These are phyloP conservation scores for Penicillium subrubescens DNA, from an alignment of 495 filamentous ascomycete genomes.

Conservation along the genomic window DNA sequence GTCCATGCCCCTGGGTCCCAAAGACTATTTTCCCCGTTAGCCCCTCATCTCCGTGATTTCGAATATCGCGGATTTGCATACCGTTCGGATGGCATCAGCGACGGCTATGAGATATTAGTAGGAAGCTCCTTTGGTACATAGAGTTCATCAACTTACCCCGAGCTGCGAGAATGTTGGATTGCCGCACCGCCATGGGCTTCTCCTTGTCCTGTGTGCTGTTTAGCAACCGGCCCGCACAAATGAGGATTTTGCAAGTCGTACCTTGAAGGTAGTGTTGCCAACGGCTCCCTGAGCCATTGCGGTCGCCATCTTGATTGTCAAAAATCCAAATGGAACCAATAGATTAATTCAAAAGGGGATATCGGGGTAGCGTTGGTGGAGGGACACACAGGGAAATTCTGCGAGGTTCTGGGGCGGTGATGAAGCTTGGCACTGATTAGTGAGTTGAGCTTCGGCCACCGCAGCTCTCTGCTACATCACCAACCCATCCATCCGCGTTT, in stretches of 20 bases:
- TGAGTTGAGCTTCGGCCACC: slow-evolving; percentile 38
- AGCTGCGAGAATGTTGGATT: slow-evolving; percentile 93
- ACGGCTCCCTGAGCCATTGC: slow-evolving; percentile 55
- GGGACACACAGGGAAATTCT: slow-evolving; percentile 48
- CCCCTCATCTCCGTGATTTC: slow-evolving; percentile 40
- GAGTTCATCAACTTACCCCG: slow-evolving; percentile 63
- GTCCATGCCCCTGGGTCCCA: slow-evolving; percentile 84
- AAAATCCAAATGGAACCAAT: slow-evolving; percentile 35
- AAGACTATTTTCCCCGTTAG: slow-evolving; percentile 55
- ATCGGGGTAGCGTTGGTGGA: slow-evolving; percentile 34
- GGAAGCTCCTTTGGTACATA: neutral
- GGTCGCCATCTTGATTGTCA: slow-evolving; percentile 64
- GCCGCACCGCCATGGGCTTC: slow-evolving; percentile 95
- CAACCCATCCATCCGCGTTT: slow-evolving; percentile 24
- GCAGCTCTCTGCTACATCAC: slow-evolving; percentile 39
- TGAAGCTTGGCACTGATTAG: slow-evolving; percentile 51
- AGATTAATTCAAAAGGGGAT: slow-evolving; percentile 26
- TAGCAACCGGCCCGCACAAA: slow-evolving; percentile 47
- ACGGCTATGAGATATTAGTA: slow-evolving; percentile 64
- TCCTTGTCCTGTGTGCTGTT: slow-evolving; percentile 80
- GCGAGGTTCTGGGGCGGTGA: slow-evolving; percentile 60
- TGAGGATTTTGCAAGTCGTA: slow-evolving; percentile 43
- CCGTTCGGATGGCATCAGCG: slow-evolving; percentile 92
- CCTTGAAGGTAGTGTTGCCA: slow-evolving; percentile 80
- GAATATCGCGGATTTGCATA: slow-evolving; percentile 36